Base-by-base conservation (phyloP, 140 eudicot genomes). In the Anethum foeniculum region DNA sequence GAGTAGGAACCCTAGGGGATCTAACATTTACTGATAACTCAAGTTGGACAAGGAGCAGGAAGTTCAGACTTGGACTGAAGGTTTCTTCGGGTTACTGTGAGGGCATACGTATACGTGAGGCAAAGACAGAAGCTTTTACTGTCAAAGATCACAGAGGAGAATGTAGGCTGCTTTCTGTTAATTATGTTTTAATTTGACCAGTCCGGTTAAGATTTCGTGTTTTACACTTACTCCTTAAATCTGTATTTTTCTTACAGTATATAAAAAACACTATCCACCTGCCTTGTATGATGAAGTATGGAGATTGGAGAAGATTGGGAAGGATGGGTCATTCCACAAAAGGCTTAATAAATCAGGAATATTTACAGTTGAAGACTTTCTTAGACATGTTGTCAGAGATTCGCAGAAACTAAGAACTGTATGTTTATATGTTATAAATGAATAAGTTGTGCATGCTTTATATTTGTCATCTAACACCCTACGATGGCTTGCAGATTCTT, bases 131-230 rank as follows among this genome's bases (percentile, higher is more conserved):
- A 75, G 78, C 78, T 75, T 75, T 75, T 25, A 47, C 58, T 75
- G 78, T 75, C 48, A 75, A 75, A 75, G 78, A 75, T 75, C 78
- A 75, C 23, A 44, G 78, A 75, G 78, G 78, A 34, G 78, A 75
- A 75, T 25, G 78, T 75, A 46, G 38, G 58, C 39, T 48, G 64
- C 79, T 46, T 75, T 25, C 12, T 75, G 41, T 46, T 48, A 47
- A 41, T 72, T 38, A 27, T 46, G 1, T 75, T 1, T 75, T 4
- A 51, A 15, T 18, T 16, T 51, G 58, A 18, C 23, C 23, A 21
- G 7, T 47, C 18, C 62, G 11, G 60, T 75, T 47, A 75, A 7
- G 64, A 18, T 75, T 25, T 47, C 7, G 13, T 47, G 19, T 47
- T 16, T 23, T 75, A 44, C 23, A 21, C 32, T 47, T 6, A 8